Base-by-base conservation (phyloP, 2,329 filamentous ascomycete species). In the Seiridium cupressi region DNA sequence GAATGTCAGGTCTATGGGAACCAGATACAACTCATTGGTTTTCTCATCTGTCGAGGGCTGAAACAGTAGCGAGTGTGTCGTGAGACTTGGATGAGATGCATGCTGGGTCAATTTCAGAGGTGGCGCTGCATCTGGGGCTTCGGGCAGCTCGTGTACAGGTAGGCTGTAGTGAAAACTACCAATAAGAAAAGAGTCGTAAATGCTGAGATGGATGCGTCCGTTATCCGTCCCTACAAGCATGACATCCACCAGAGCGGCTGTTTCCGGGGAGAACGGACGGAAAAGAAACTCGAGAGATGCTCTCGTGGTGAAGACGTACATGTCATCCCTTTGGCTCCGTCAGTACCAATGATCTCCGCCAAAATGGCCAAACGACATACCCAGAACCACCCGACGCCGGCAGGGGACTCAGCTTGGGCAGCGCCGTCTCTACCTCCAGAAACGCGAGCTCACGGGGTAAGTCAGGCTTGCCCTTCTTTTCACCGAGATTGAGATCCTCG, bases 151-250 rank as follows among this genome's bases (percentile, higher is more conserved):
- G 5, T 34, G 8, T 11, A n/a, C 32, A 53, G 49, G 49, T 34
- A 53, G 18, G 35, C 78, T 82, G 60, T 82, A 81, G 60, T 77
- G 73, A 62, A 93, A 88, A 10, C 76, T 82, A 3, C 92, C 91
- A 60, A 96, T 89, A 61, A 90, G 83, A 67, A 96, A 92, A 5
- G 90, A 93, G 72, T 96, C 90, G 72, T 94, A 94, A 53, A 96
- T 92, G 66, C 88, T 91, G 18, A 96, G 79, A 70, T 94, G 89
- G 10, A 96, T 80, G 18, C 79, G 82, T 7, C 90, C 90, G 63
- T 91, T 84, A 59, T 84, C 83, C 3, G 88, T 90, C 4, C 90
- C 91, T 2, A 91, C 84, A 4, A 94, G 78, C 77, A 96, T 87
- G 64, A 94, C 85, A 72, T 94, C 90, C 48, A 95, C 88, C n/a